Percentiles rank a stretch among this genome's conserved stretches.
These are phyloP conservation scores for Trichophyton benhamiae DNA, from an alignment of 2,329 filamentous ascomycete genomes.

Conservation along the genomic window DNA sequence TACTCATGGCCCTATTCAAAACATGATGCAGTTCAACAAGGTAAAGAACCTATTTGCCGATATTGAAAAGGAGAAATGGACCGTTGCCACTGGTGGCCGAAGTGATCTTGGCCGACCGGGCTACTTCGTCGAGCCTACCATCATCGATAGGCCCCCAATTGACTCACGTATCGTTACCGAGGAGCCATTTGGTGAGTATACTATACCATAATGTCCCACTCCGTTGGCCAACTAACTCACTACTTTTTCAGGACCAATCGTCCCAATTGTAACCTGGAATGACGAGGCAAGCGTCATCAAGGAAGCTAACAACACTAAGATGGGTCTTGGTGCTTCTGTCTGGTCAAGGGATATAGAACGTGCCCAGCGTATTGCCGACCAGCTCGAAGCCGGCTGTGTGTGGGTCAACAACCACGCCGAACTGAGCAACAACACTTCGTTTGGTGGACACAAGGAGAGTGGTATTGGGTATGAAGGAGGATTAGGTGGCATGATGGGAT, in stretches of 20 bases:
- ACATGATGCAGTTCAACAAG: constrained; percentile 52
- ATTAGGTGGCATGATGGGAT: constrained; percentile 27
- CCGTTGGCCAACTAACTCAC: background rate
- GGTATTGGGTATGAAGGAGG: constrained; percentile 41
- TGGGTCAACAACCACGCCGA: constrained; percentile 44
- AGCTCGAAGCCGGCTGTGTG: constrained; percentile 46
- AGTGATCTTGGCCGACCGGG: constrained; percentile 29
- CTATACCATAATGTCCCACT: background rate
- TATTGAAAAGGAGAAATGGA: constrained; percentile 42
- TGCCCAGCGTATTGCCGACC: constrained; percentile 41
- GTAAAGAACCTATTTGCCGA: constrained; percentile 46
- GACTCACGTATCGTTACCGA: constrained; percentile 45
- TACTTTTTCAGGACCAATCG: constrained; percentile 41
- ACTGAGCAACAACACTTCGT: constrained; percentile 25
- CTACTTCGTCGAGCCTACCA: constrained; percentile 48
- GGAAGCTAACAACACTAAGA: constrained; percentile 42
- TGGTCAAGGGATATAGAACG: constrained; percentile 43
- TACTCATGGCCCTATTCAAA: constrained; percentile 50
- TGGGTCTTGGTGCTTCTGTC: constrained; percentile 46
- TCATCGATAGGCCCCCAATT: constrained; percentile 47
- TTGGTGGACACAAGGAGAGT: constrained; percentile 42
- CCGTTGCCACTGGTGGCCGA: constrained; percentile 40
- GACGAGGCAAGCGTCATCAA: constrained; percentile 48
- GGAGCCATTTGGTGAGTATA: constrained; percentile 45
- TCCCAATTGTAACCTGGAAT: constrained; percentile 50